Evolutionary conservation across 202 grass and related monocot species (phyloP).

Genomic region (Bolboschoenoplectus hybrid): DNA sequence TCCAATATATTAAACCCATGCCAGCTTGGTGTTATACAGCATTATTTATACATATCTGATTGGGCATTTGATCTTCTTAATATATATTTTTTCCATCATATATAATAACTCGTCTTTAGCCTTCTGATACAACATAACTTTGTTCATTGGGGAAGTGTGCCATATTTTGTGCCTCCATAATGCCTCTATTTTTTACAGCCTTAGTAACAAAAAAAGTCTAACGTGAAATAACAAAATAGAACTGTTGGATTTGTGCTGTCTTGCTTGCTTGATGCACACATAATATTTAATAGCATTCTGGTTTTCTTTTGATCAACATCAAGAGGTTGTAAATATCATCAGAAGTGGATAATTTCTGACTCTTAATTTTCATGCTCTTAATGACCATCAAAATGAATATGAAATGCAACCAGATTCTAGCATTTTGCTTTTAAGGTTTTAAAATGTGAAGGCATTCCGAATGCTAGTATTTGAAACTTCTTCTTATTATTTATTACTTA

Average conservation of each 20-base stretch:
- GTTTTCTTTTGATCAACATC: not conserved
- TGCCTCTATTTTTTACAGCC: not conserved
- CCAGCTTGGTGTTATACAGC: not conserved
- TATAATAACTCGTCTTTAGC: not conserved
- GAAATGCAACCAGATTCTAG: not conserved
- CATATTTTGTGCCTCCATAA: not conserved
- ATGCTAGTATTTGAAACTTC: not conserved
- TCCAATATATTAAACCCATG: not conserved
- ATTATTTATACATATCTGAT: not conserved
- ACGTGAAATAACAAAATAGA: not conserved
- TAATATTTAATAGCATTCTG: not conserved
- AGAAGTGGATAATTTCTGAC: not conserved
- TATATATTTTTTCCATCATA: not conserved
- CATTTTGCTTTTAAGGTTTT: not conserved
- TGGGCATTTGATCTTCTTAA: conserved; percentile 4
- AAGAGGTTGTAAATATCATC: not conserved
- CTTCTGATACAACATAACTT: conserved; percentile 7
- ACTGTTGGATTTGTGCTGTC: not conserved
- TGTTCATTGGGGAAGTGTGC: not conserved
- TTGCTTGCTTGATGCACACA: not conserved
- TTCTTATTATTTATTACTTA: not conserved
- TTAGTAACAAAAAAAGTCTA: not conserved
- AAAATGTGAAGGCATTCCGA: not conserved
- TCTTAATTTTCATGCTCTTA: not conserved
- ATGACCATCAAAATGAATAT: not conserved